phyloP scores from a whole-genome alignment of 768 basidiomycete species.

The Pisolithus microcarpus region DNA sequence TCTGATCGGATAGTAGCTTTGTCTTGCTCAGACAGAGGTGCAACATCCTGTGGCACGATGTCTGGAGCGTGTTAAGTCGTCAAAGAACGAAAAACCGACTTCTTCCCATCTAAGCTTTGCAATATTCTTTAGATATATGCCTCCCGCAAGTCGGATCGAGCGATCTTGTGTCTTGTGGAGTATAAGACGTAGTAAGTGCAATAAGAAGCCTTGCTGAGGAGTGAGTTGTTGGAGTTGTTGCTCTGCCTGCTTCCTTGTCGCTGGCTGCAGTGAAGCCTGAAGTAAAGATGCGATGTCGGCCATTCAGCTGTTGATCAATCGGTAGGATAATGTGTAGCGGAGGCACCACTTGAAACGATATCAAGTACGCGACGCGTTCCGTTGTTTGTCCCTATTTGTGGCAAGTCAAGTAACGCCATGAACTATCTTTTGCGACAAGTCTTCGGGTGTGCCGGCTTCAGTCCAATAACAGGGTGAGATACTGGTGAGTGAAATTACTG shows the following conservation, averaged over 20 bases:
- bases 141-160: constrained; percentile 72
- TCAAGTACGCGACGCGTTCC: constrained; percentile 2
- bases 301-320: constrained; percentile 33
- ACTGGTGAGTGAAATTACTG: too few species aligned
- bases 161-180: constrained; percentile 59
- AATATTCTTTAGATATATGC: constrained; percentile 89
- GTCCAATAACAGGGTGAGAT: too few species aligned
- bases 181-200: constrained; percentile 71
- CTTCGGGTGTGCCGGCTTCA: too few species aligned
- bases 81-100: constrained; percentile 36
- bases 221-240: constrained; percentile 62
- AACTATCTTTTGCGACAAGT: too few species aligned
- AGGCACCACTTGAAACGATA: background rate
- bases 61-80: background rate
- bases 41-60: constrained; percentile 48
- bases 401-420: too few species aligned
- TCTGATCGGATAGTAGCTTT: constrained; percentile 65
- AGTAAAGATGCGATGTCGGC: constrained; percentile 64
- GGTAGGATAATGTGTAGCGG: background rate
- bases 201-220: constrained; percentile 69
- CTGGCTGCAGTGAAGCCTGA: constrained; percentile 61
- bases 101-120: constrained; percentile 86
- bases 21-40: constrained; percentile 64
- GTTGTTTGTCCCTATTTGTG: constrained; percentile 3
- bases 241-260: constrained; percentile 75